Conservation (phyloP, 2,329 filamentous ascomycete species). For the Verticillium nubilum region DNA sequence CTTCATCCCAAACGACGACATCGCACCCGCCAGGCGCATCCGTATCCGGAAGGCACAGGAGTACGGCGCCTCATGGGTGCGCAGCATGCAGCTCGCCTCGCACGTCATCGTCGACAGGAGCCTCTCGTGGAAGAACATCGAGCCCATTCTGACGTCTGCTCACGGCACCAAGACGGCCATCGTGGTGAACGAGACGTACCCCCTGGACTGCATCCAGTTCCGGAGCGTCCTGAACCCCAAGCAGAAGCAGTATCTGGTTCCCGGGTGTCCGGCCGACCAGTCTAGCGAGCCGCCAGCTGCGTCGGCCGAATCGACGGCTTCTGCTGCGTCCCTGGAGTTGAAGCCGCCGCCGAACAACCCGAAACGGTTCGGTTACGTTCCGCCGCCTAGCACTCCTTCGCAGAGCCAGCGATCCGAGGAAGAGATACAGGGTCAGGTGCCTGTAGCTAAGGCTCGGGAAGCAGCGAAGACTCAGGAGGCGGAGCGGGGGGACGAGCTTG, state of each 20-base stretch:
- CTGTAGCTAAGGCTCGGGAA: not conserved
- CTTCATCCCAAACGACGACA: conserved; percentile 78
- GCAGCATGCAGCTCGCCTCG: conserved; percentile 55
- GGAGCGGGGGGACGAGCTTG: conserved; percentile 43
- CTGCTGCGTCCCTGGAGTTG: conserved; percentile 29
- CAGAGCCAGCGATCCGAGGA: conserved; percentile 26
- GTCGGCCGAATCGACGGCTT: not conserved
- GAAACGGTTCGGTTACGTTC: conserved; percentile 31
- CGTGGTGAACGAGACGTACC: conserved; percentile 64
- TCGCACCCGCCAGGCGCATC: conserved; percentile 58
- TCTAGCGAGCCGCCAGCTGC: not conserved
- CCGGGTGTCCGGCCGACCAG: conserved; percentile 29
- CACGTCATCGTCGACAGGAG: conserved; percentile 75
- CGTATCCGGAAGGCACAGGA: conserved; percentile 72
- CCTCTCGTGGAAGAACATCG: conserved; percentile 57
- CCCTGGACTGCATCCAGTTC: conserved; percentile 61
- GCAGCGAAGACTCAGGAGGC: not conserved
- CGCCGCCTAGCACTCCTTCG: conserved; percentile 30
- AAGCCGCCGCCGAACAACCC: conserved; percentile 37
- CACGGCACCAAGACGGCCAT: conserved; percentile 23
- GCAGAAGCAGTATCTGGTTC: conserved; percentile 54
- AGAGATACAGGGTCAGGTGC: not conserved
- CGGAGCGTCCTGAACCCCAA: conserved; percentile 51
- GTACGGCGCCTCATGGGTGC: conserved; percentile 69
- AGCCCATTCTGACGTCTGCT: conserved; percentile 43